Conservation (phyloP, 2,329 filamentous ascomycete species). For the Metarhizium guizhouense region DNA sequence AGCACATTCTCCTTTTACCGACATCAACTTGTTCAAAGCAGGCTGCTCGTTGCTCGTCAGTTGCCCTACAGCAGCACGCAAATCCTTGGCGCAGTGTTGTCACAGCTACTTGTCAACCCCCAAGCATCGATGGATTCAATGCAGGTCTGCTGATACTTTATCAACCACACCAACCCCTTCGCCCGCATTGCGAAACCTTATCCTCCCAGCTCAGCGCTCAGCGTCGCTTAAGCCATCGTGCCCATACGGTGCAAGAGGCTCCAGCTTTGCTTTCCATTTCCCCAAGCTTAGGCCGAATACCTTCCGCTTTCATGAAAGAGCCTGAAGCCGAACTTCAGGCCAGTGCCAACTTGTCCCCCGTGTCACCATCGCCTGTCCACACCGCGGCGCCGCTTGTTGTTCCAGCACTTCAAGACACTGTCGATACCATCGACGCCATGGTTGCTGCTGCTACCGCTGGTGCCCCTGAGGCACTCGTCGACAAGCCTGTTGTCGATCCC, state of each 20-base stretch:
- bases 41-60: neutral
- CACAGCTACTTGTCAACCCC: neutral
- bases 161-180: neutral
- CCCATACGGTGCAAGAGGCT: neutral
- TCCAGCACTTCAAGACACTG: constrained; percentile 42
- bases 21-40: neutral
- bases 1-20: neutral
- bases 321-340: constrained; percentile 39
- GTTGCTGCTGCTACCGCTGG: constrained; percentile 22
- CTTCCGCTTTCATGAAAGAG: constrained; percentile 33
- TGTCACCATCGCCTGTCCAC: constrained; percentile 41
- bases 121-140: neutral
- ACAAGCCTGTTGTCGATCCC: constrained; percentile 15
- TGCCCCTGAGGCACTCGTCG: constrained; percentile 17
- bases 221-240: neutral
- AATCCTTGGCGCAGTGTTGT: neutral
- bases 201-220: neutral
- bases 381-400: constrained; percentile 37
- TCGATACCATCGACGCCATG: constrained; percentile 41
- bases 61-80: neutral
- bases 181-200: neutral
- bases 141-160: neutral
- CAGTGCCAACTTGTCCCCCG: constrained; percentile 41
- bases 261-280: constrained; percentile 7
- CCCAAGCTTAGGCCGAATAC: constrained; percentile 1